Evolutionary conservation across 495 filamentous ascomycete genomes (phyloP).

Genomic region (Penicillium angulare): DNA sequence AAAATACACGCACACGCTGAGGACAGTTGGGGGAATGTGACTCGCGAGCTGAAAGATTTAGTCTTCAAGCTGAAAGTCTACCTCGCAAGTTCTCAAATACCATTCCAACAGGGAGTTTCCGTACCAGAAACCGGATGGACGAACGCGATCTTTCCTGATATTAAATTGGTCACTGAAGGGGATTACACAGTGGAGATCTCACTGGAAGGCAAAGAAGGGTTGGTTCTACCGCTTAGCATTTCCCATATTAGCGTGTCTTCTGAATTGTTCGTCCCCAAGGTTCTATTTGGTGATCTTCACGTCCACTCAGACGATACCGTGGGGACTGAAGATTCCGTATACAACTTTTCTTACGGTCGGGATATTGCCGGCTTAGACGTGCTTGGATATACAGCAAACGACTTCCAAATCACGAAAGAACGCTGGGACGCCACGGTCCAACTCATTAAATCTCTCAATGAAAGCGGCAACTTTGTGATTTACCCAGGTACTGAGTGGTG

Average conservation of each 20-base stretch:
- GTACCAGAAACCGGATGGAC: constrained; percentile 9
- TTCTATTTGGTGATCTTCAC: constrained; percentile 25
- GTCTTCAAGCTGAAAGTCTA: neutral
- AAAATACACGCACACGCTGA: constrained; percentile 17
- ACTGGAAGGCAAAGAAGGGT: neutral
- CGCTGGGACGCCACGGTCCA: constrained; percentile 21
- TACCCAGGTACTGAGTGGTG: constrained; percentile 22
- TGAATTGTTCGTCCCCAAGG: constrained; percentile 8
- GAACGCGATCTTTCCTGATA: constrained; percentile 8
- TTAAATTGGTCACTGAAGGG: neutral
- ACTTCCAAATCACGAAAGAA: constrained; percentile 28
- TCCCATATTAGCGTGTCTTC: constrained; percentile 7
- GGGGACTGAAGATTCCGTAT: constrained; percentile 19
- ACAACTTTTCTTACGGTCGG: constrained; percentile 28
- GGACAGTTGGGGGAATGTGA: constrained; percentile 21
- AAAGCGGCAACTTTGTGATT: constrained; percentile 19
- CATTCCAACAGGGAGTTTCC: neutral
- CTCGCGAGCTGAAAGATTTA: neutral
- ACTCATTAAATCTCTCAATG: constrained; percentile 17
- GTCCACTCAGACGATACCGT: constrained; percentile 30
- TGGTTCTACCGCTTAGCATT: neutral
- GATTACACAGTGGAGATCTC: constrained; percentile 7
- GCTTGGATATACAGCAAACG: constrained; percentile 30
- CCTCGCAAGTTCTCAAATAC: neutral
- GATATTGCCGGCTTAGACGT: constrained; percentile 23